phyloP scores from a whole-genome alignment of 164 flowering plant genomes.

The Dillenia suffruticosa region DNA sequence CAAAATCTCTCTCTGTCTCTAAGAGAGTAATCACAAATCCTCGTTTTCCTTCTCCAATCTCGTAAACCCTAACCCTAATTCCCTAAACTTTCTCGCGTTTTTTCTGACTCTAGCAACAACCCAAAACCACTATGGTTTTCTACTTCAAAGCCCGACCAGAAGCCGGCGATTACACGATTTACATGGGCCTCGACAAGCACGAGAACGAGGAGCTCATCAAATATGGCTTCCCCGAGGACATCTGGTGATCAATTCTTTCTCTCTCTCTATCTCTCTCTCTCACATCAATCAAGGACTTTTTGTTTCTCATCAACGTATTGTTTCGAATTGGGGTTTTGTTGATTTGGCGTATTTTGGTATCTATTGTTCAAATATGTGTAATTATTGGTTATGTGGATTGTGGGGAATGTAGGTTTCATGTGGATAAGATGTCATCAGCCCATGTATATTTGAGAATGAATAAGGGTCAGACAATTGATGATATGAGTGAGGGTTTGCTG shows the following conservation, averaged over 20 bases:
- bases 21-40: too few relatives aligned
- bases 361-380: not conserved
- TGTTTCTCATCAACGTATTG: too few relatives aligned
- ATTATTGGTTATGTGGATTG: not conserved
- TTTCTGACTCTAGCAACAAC: too few relatives aligned
- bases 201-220: conserved; percentile 98
- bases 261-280: not conserved
- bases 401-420: conserved; percentile 78
- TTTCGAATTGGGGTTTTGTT: not conserved
- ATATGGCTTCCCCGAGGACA: conserved; percentile 89
- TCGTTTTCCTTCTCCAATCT: too few relatives aligned
- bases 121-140: conserved; percentile 56
- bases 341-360: not conserved
- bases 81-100: too few relatives aligned
- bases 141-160: conserved; percentile 97
- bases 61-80: too few relatives aligned
- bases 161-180: conserved; percentile 83
- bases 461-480: conserved; percentile 85
- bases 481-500: conserved; percentile 82
- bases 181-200: conserved; percentile 92
- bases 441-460: conserved; percentile 93
- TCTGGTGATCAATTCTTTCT: conserved; percentile 43
- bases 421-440: conserved; percentile 99
- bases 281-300: too few relatives aligned
- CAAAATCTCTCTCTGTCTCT: too few relatives aligned